A percentile compares a stretch with the other conserved stretches of the same genome.
These are phyloP conservation scores for Teratosphaeria pseudoeucalypti DNA, from an alignment of 2,329 filamentous ascomycete species.

Conservation along the genomic window DNA sequence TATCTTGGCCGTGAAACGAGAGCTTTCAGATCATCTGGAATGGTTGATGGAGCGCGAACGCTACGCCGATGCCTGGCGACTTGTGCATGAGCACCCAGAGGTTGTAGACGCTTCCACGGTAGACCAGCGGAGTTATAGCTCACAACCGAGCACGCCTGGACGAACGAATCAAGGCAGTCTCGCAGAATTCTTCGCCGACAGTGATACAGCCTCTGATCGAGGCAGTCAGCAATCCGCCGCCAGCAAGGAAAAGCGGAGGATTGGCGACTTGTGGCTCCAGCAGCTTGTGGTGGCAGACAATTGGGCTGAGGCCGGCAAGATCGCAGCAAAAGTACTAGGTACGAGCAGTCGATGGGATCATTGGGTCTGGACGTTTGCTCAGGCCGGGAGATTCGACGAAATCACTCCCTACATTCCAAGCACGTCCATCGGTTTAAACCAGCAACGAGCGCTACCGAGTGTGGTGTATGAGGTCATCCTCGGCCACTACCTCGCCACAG, in stretches of 20 bases:
- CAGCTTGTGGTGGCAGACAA: slow-evolving; percentile 65
- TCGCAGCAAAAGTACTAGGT: slow-evolving; percentile 73
- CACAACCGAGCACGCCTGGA: slow-evolving; percentile 34
- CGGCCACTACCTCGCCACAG: slow-evolving; percentile 72
- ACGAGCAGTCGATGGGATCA: slow-evolving; percentile 82
- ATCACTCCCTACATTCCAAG: slow-evolving; percentile 63
- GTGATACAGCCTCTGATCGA: slow-evolving; percentile 44
- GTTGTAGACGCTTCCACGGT: slow-evolving; percentile 30
- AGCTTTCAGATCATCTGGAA: slow-evolving; percentile 70
- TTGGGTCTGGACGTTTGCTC: slow-evolving; percentile 88
- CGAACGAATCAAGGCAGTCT: slow-evolving; percentile 24
- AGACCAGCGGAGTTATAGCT: slow-evolving; percentile 11
- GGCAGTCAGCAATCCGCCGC: slow-evolving; percentile 50
- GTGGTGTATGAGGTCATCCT: slow-evolving; percentile 83
- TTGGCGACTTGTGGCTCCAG: slow-evolving; percentile 88
- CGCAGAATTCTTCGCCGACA: slow-evolving; percentile 47
- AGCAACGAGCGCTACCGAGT: slow-evolving; percentile 52
- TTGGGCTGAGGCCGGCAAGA: slow-evolving; percentile 67
- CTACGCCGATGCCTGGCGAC: slow-evolving; percentile 78
- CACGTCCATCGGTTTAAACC: slow-evolving; percentile 26
- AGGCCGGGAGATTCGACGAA: slow-evolving; percentile 76
- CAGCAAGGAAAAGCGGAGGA: slow-evolving; percentile 77
- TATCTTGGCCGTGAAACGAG: slow-evolving; percentile 79
- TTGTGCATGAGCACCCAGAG: slow-evolving; percentile 81
- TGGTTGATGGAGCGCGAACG: slow-evolving; percentile 77